Evolutionary conservation across 179 eudicot genomes (phyloP), one percentile per base, ranked within the genome.

Genomic region (Gypsophila paniculata): DNA sequence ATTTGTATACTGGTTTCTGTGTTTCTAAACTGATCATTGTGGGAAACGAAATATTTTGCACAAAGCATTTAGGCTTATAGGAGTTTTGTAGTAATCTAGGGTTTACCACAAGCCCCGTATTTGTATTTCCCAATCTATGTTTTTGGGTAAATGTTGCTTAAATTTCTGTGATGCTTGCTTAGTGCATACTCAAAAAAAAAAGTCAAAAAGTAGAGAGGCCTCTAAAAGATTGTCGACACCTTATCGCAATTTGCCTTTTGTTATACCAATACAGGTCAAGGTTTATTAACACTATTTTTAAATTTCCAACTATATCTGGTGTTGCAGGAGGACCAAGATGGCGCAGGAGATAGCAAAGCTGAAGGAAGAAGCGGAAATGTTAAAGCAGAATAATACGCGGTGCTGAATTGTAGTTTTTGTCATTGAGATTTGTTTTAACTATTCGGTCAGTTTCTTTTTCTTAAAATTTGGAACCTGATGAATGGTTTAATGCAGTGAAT

Each of bases 341-440:
- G 99, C 99, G 42, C 91, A 89, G 66, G 99, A 95, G 86, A 80
- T 90, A 65, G 90, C 93, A 52, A 87, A 78, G 61, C 82, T 95
- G 79, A 92, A 90, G 86, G 99, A 90, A 82, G 96, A 89, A 80
- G 95, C 91, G 61, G 84, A 84, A 53, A 55, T 85, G 79, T 76
- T 79, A 48, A 92, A 81, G 81, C 90, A 82, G 79, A 80, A 75
- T 75, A 82, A 76, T 74, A 70, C 86, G 69, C 82, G 91, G 99
- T 95, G 42, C 51, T 75, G 46, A 52, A 23, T 25, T 13, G 3
- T 52, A 8, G 44, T 17, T 3, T 22, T 44, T 22, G 10, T 14
- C 46, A 64, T 44, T 48, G 60, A 38, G 17, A 15, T 21, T 42
- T 21, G 2, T 9, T 61, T 68, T 6, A 29, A 29, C 34, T 29